phyloP scores from a whole-genome alignment of 164 flowering plant species.

The Houttuynia cordata region DNA sequence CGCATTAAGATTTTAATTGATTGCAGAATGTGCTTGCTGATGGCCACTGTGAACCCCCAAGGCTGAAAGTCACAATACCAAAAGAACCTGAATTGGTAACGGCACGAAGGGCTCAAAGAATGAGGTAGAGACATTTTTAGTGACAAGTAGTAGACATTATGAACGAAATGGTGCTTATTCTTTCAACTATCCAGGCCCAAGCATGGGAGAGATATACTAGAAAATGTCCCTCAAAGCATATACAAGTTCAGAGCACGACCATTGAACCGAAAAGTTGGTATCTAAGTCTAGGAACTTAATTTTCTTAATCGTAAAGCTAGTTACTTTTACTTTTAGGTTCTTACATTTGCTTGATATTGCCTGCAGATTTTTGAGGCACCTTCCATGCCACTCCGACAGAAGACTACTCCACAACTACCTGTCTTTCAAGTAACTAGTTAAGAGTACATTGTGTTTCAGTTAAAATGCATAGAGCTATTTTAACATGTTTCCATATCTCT shows the following conservation, averaged over 20 bases:
- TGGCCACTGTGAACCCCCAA: slow-evolving; percentile 18
- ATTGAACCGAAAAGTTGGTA: slow-evolving; percentile 74
- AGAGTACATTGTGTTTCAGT: neutral
- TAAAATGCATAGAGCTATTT: too few relatives aligned
- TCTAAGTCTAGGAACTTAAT: neutral
- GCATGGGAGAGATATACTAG: slow-evolving; percentile 21
- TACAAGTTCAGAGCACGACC: slow-evolving; percentile 72
- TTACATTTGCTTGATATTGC: neutral
- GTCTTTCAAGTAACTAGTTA: slow-evolving; percentile 56
- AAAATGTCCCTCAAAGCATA: slow-evolving; percentile 15
- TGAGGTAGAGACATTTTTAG: slow-evolving; percentile 27
- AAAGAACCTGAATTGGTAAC: slow-evolving; percentile 84
- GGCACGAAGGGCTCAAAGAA: slow-evolving; percentile 58
- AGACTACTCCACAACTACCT: slow-evolving; percentile 56
- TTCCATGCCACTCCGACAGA: slow-evolving; percentile 43
- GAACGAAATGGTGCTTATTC: neutral
- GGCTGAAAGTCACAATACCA: slow-evolving; percentile 62
- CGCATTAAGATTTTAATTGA: slow-evolving; percentile 1
- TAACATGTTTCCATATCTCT: slow-evolving; percentile 8
- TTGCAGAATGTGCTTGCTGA: slow-evolving; percentile 40
- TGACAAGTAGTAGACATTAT: slow-evolving; percentile 1
- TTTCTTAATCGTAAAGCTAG: too few relatives aligned
- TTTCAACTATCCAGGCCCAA: slow-evolving; percentile 42
- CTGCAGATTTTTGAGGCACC: slow-evolving; percentile 77
- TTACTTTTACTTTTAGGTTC: too few relatives aligned